phyloP scores from a whole-genome alignment of 2,329 filamentous ascomycete species.

The Ilyonectria robusta region DNA sequence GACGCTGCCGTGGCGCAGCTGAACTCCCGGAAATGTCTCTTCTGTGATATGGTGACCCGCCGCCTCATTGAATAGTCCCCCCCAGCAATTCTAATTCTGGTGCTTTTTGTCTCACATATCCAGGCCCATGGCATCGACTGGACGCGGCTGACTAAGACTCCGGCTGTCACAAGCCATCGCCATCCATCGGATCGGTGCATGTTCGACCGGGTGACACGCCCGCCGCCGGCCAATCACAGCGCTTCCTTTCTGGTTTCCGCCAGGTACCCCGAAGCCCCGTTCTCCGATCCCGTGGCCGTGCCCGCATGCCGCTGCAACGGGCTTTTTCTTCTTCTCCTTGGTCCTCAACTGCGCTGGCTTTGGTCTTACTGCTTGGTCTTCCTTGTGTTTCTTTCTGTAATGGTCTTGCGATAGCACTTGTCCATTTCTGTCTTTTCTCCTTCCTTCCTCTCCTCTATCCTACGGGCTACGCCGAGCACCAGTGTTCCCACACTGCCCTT shows the following conservation, averaged over 20 bases:
- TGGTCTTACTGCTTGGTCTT: not conserved
- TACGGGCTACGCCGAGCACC: too few species aligned
- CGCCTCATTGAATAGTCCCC: not conserved
- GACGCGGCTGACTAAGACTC: slow-evolving; percentile 32
- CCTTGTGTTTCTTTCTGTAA: slow-evolving; percentile 2
- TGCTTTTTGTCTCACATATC: too few species aligned
- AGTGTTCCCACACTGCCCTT: not conserved
- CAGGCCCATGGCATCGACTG: slow-evolving; percentile 16
- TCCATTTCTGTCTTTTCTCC: slow-evolving; percentile 1
- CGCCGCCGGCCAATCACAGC: slow-evolving; percentile 37
- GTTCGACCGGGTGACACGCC: slow-evolving; percentile 37
- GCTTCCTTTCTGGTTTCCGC: slow-evolving; percentile 9
- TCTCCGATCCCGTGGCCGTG: slow-evolving; percentile 29
- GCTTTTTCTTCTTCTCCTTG: slow-evolving; percentile 18
- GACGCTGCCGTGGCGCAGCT: not conserved
- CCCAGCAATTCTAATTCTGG: not conserved
- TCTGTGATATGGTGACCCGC: slow-evolving; percentile 9
- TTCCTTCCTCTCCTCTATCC: slow-evolving; percentile 1
- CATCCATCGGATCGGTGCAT: not conserved
- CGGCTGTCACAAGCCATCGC: slow-evolving; percentile 47
- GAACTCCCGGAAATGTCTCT: slow-evolving; percentile 19
- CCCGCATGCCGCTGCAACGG: slow-evolving; percentile 31
- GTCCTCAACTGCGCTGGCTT: slow-evolving; percentile 17
- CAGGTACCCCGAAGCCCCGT: slow-evolving; percentile 23
- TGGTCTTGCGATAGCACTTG: slow-evolving; percentile 25